Conservation (phyloP, 2,329 filamentous ascomycete species). For the Coccinonectria pachysandricola region DNA sequence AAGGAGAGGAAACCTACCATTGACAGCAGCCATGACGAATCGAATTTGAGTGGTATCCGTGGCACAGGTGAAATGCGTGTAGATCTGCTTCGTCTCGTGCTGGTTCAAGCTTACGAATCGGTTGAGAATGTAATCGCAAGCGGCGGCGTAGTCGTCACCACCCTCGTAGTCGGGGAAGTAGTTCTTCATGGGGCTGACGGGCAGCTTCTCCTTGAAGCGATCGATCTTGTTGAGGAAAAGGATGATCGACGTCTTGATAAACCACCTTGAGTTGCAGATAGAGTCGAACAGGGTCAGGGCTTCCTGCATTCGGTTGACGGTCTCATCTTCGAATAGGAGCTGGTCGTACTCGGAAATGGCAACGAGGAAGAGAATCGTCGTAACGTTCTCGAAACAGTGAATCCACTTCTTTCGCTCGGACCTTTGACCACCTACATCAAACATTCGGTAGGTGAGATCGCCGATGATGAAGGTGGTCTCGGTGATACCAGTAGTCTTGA, state of each 20-base stretch:
- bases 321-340: constrained; percentile 91
- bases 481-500: constrained; percentile 96
- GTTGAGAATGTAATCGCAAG: constrained; percentile 98
- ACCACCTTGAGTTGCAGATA: constrained; percentile 82
- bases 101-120: constrained; percentile 97
- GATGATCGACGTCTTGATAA: constrained; percentile 82
- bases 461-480: constrained; percentile 95
- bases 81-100: constrained; percentile 99
- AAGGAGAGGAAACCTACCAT: constrained; percentile 52
- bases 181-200: constrained; percentile 73
- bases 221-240: constrained; percentile 88
- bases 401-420: constrained; percentile 99
- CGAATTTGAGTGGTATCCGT: constrained; percentile 98
- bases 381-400: constrained; percentile 97
- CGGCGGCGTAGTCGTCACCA: constrained; percentile 87
- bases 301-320: constrained; percentile 90
- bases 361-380: constrained; percentile 90
- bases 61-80: constrained; percentile 98
- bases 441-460: constrained; percentile 92
- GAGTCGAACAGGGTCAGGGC: constrained; percentile 79
- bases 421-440: constrained; percentile 90
- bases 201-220: constrained; percentile 78
- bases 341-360: constrained; percentile 97
- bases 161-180: constrained; percentile 90
- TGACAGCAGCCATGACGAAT: constrained; percentile 99